These are phyloP conservation scores for Verticillium dahliae DNA, from an alignment of 2,329 filamentous ascomycete genomes.

Conservation along the genomic window DNA sequence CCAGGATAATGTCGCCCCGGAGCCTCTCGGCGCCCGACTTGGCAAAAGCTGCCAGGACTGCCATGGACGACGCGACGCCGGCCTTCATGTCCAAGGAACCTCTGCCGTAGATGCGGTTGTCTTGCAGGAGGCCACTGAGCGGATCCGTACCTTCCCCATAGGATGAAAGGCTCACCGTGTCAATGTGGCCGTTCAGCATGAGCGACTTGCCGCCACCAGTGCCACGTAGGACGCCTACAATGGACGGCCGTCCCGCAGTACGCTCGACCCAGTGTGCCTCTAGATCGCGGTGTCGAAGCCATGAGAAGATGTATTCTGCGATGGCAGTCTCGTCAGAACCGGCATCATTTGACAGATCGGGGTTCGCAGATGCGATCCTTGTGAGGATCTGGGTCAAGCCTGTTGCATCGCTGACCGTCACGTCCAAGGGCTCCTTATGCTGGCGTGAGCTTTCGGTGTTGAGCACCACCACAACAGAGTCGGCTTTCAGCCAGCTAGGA, in stretches of 20 bases:
- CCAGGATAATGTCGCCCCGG: conserved; percentile 42
- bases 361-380: conserved; percentile 42
- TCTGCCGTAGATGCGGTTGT: conserved; percentile 34
- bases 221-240: conserved; percentile 40
- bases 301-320: conserved; percentile 38
- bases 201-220: conserved; percentile 37
- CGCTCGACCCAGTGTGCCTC: conserved; percentile 43
- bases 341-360: conserved; percentile 29
- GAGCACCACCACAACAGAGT: conserved; percentile 58
- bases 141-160: conserved; percentile 33
- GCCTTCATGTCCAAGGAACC: conserved; percentile 46
- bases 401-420: conserved; percentile 33
- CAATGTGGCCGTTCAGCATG: conserved; percentile 47
- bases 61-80: conserved; percentile 39
- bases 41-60: conserved; percentile 20
- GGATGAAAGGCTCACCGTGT: conserved; percentile 41
- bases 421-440: conserved; percentile 38
- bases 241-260: conserved; percentile 37
- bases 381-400: conserved; percentile 36
- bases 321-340: conserved; percentile 40
- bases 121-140: conserved; percentile 29
- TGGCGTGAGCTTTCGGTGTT: conserved; percentile 58
- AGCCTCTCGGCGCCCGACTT: conserved; percentile 27
- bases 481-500: conserved; percentile 26
- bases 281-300: conserved; percentile 44